Conservation (phyloP, 176 grass and related monocot genomes). For the Sorghum bicolor region DNA sequence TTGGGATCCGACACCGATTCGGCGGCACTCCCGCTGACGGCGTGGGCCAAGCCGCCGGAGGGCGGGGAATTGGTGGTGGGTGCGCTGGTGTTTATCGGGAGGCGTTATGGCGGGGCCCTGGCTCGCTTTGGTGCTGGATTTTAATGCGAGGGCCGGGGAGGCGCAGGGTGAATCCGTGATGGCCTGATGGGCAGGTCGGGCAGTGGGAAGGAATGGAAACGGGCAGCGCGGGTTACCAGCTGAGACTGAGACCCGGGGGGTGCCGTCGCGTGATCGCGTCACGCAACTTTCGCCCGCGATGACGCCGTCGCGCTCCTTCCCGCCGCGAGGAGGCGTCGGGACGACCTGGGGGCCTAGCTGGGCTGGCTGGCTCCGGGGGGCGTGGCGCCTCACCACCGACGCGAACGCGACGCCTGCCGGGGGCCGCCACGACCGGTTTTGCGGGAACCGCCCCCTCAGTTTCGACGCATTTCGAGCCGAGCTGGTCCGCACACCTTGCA, state of each 20-base stretch:
- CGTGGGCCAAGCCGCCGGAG: background rate
- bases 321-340: background rate
- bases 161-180: background rate
- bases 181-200: background rate
- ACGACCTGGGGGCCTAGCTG: too few relatives aligned
- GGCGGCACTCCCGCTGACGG: slow-evolving; percentile 36
- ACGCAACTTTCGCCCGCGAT: background rate
- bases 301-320: slow-evolving; percentile 19
- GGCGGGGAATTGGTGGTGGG: slow-evolving; percentile 1
- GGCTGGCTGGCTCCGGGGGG: background rate
- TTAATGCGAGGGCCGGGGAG: slow-evolving; percentile 8
- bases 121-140: slow-evolving; percentile 20
- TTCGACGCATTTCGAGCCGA: background rate
- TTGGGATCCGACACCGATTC: slow-evolving; percentile 37
- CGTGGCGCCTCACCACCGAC: slow-evolving; percentile 27
- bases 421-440: slow-evolving; percentile 8
- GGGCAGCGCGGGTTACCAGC: background rate
- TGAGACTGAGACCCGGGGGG: background rate
- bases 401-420: slow-evolving; percentile 17
- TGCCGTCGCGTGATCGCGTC: slow-evolving; percentile 11
- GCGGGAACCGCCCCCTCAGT: background rate
- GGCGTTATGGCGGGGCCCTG: slow-evolving; percentile 25
- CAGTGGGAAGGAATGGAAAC: slow-evolving; percentile 18
- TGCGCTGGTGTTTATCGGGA: slow-evolving; percentile 18
- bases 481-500: background rate